Evolutionary conservation across 2,329 filamentous ascomycete species (phyloP), one percentile per base, ranked within the genome.

Genomic region (Claviceps sp.): DNA sequence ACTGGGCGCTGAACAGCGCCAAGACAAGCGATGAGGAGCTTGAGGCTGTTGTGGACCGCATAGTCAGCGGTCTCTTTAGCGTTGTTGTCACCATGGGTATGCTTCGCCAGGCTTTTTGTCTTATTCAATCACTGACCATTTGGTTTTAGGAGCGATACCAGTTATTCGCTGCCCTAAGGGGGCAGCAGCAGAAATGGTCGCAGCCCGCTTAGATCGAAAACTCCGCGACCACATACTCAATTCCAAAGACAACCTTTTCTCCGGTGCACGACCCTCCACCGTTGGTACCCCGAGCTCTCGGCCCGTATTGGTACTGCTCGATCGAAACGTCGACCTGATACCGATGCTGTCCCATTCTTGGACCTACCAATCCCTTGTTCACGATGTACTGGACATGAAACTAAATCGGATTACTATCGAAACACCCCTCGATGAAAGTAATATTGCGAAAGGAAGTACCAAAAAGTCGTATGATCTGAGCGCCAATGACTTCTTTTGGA

Each of bases 341-440:
- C 90, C 93, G 2, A 97, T 98, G 93, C 78, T 98, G n/a, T 96
- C 91, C 14, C 93, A 98, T 69, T 96, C 90, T 20, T 78, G 75
- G 75, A 78, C 78, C 8, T 82, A 95, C 61, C 89, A 95, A 66
- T 93, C 87, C 7, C 73, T 95, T 11, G 86, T 95, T 16, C 86
- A 81, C 58, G 80, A 78, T 56, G 72, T 78, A 16, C 70, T 77
- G 50, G 71, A 71, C 56, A 73, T 75, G 71, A 74, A 74, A 62
- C 77, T 96, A 41, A 98, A 97, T 65, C 85, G 91, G 38, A 97
- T 98, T 59, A 96, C 88, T 1, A 86, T 98, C 45, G 88, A 95
- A 63, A 82, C 85, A 0, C 84, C 87, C 5, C 73, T 83, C 8
- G 90, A 97, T 56, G 87, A 94, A 57, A 75, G 76, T 41, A 84